phyloP scores from a whole-genome alignment of 2,329 filamentous ascomycete species.

The Dactylellina cionopaga region DNA sequence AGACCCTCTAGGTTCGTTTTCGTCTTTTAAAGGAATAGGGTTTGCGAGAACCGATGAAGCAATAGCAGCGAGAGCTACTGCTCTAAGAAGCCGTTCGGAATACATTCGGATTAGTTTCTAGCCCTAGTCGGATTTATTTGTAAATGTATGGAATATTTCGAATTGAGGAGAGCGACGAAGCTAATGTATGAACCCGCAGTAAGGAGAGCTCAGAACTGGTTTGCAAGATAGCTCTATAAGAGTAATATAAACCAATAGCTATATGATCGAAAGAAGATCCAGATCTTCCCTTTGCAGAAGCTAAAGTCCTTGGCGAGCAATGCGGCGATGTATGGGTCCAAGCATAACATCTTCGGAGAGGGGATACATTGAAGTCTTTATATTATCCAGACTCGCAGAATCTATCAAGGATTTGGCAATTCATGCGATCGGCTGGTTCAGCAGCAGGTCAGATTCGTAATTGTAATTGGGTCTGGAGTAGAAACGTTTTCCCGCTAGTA shows the following conservation, averaged over 20 bases:
- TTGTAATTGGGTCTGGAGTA: constrained; percentile 10
- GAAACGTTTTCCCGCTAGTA: constrained; percentile 9
- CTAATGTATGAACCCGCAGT: constrained; percentile 12
- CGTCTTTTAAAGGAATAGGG: constrained; percentile 7
- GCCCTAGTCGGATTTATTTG: background rate
- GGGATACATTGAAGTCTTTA: constrained; percentile 14
- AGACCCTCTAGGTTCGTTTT: constrained; percentile 14
- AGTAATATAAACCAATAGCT: background rate
- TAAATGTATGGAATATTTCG: constrained; percentile 9
- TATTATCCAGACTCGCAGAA: constrained; percentile 7
- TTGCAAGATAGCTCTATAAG: background rate
- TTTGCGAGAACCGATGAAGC: constrained; percentile 29
- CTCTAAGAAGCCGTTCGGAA: constrained; percentile 10
- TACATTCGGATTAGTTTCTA: constrained; percentile 14
- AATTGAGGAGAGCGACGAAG: background rate
- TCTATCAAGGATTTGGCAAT: background rate
- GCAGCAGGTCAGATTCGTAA: background rate
- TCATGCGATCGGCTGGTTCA: constrained; percentile 10
- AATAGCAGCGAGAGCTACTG: constrained; percentile 14
- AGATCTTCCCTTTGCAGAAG: constrained; percentile 30
- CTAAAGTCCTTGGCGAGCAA: constrained; percentile 23
- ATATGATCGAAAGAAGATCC: background rate
- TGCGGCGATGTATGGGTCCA: constrained; percentile 18
- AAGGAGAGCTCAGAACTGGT: background rate
- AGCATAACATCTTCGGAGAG: background rate